Evolutionary conservation across 805 yeast species (phyloP).

Genomic region (Spathaspora boniae): DNA sequence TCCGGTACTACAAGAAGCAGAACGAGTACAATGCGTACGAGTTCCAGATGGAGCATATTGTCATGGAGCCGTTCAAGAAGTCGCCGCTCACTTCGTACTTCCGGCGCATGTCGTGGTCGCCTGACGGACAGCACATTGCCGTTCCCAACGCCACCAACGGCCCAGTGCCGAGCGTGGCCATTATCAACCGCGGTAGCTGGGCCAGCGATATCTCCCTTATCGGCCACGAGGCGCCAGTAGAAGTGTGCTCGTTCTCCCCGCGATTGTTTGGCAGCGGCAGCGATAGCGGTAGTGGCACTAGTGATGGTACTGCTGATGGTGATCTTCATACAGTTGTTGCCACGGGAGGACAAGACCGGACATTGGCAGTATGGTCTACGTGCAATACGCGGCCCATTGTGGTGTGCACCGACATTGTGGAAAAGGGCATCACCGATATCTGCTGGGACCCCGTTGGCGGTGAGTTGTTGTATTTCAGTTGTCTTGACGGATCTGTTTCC

Average conservation of each 20-base stretch:
- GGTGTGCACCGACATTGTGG: constrained; percentile 71
- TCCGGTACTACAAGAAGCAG: constrained; percentile 68
- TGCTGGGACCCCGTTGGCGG: constrained; percentile 92
- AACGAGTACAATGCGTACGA: constrained; percentile 63
- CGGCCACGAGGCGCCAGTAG: constrained; percentile 85
- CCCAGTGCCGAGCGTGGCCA: constrained; percentile 70
- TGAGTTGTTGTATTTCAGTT: constrained; percentile 63
- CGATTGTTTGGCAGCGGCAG: constrained; percentile 47
- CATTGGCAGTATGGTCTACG: constrained; percentile 87
- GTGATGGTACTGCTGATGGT: no score
- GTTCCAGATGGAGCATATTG: constrained; percentile 81
- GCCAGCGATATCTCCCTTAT: constrained; percentile 68
- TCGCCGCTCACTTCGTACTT: constrained; percentile 93
- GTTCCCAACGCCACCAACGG: constrained; percentile 86
- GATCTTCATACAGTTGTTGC: constrained; percentile 68
- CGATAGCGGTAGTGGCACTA: constrained; percentile 15
- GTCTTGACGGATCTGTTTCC: constrained; percentile 81
- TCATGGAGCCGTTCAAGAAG: constrained; percentile 78
- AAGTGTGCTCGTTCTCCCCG: constrained; percentile 74
- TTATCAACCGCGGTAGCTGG: constrained; percentile 78
- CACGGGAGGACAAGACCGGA: constrained; percentile 92
- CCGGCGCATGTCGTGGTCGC: constrained; percentile 83
- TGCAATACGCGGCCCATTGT: constrained; percentile 70
- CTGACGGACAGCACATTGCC: constrained; percentile 84
- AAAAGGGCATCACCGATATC: constrained; percentile 81